Base-by-base conservation (phyloP, 2,329 filamentous ascomycete species). In the Cladorrhinum sp. region DNA sequence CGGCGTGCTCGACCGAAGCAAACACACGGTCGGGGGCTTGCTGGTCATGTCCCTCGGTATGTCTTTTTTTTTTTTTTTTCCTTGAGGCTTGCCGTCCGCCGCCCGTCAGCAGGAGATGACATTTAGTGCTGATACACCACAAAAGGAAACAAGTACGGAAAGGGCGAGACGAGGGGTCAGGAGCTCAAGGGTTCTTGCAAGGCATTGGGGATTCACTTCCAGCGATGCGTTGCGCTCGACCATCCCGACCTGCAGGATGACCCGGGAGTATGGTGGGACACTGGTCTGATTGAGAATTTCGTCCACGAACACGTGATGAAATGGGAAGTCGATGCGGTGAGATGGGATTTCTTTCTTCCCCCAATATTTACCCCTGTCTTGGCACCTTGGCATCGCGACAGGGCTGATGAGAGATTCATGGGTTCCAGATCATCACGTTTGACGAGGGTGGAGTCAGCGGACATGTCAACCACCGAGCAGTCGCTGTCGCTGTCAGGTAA, bases 401-500 rank as follows among this genome's bases (percentile, higher is more conserved):
- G 36, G 46, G 49, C 46, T 39, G 21, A 52, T 18, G 21, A 18
- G 51, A 26, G 18, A 48, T 48, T n/a, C n/a, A 30, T 33, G 10
- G 18, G 24, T 24, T 33, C 36, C 59, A 71, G 73, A 76, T 77
- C 56, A 70, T 77, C 55, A 77, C 75, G 0, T 77, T 77, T 60
- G 75, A 77, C 48, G 60, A 73, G n/a, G 73, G 73, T 23, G 75
- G 75, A 16, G 71, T 77, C 5, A 76, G 74, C 1, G 73, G 74
- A 5, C 75, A 77, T 57, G 70, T 77, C 55, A 77, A 77, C 57
- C 75, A 77, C 59, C 62, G 73, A 20, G 74, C 75, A 16, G 74
- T 77, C 55, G 75, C 73, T 65, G 70, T 70, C 16, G 75, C 74
- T 2, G 70, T 77, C 30, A 71, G 65, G 75, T 77, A 69, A 59